Evolutionary conservation across 768 basidiomycete genomes (phyloP), one percentile per base, ranked within the genome.

Genomic region (Lepiota venenata): DNA sequence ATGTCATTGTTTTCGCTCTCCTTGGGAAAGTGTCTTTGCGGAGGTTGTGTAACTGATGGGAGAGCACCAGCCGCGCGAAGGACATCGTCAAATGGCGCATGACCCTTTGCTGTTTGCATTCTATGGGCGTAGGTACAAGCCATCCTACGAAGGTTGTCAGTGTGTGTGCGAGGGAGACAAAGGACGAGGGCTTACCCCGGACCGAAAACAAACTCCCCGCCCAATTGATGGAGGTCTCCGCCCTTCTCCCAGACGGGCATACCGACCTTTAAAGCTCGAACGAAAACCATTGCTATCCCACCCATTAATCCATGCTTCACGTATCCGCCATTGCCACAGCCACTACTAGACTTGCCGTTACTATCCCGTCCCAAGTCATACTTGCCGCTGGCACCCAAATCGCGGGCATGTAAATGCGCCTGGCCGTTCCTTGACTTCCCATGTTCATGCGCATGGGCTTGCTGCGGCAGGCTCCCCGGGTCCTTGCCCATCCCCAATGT

Each of bases 241-340:
- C 85, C 87, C 56, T 81, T 82, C 71, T 86, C 86, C 83, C 88
- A 89, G 12, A 91, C 74, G 0, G 91, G 90, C 85, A 95, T 87
- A 21, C 85, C 82, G 22, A 83, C 81, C 54, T 81, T 81, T 46
- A 93, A 63, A 2, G 87, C 86, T 56, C 86, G 83, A 56, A 79
- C 69, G 35, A 90, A 75, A 20, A 92, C 88, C 76, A 82, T 82
- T n/a, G 84, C 83, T 35, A 91, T 81, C 3, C 89, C 87, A 20
- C 82, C 70, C 59, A 91, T 66, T 10, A 77, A 52, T 1, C 87
- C 81, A 59, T 88, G 88, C 48, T 82, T 77, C 40, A 87, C 74
- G 66, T 92, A 93, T 7, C 74, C 68, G n/a, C 68, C 68, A 54
- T 58, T 49, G 21, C 48, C 60, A 27, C 39, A 36, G 55, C 41